Base-by-base conservation (phyloP, 2,329 filamentous ascomycete genomes). In the Aspergillus proliferans region DNA sequence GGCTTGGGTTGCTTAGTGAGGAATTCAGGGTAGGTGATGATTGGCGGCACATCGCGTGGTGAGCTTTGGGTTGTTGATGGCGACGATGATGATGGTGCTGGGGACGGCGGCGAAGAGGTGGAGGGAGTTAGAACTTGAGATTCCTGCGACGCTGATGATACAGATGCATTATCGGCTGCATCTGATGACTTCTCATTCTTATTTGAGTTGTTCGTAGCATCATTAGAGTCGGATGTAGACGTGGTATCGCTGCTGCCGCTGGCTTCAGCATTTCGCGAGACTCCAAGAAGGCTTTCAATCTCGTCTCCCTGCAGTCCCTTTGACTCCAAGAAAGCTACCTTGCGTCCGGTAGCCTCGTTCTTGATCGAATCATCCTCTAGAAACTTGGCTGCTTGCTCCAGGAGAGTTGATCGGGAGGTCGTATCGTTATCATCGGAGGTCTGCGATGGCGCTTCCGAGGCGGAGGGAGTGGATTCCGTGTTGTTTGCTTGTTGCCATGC, bases 341-440 rank as follows among this genome's bases (percentile, higher is more conserved):
- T 95, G 68, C 83, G 84, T 48, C 88, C 85, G 41, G 77, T 76
- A 0, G 85, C 76, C 30, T 85, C 82, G 67, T 85, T 73, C 50
- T 79, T 82, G 49, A 95, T 87, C 18, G 78, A 76, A 6, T 87
- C 82, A 52, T 94, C 85, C 45, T 87, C 75, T 3, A 96, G 78
- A 63, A 95, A 96, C 47, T 76, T 80, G 40, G 79, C 77, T 24
- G 90, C 89, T 62, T 89, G 82, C 14, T 88, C 82, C 33, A 87
- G 61, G 10, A 78, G 65, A 40, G 59, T 52, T 55, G 64, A 53
- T 58, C 68, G 63, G 48, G 60, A 48, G 46, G 36, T 14, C 14
- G 55, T 54, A 48, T 12, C 19, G 18, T 56, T 49, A 52, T 58
- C 54, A 36, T 63, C 58, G 57, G 61, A 58, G 56, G 43, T 58